Conservation (phyloP, 108 stramenopile genomes). For the Nitzschia putrida region DNA sequence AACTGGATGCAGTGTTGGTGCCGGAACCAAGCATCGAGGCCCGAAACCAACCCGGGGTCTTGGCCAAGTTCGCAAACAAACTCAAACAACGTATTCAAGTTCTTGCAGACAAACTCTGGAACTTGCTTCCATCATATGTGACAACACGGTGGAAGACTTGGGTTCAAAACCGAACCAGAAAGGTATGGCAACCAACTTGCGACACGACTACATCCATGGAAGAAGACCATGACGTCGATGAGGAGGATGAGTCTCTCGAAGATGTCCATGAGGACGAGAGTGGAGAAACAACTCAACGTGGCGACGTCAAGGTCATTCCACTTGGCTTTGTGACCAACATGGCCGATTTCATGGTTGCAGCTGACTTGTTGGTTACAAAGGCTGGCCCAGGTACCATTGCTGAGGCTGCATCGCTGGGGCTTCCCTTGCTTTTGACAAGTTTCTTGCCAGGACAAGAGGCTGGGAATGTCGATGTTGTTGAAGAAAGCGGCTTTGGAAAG, state of each 20-base stretch:
- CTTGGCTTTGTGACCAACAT: slow-evolving; percentile 94
- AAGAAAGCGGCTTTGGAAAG: slow-evolving; percentile 77
- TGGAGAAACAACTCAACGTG: slow-evolving; percentile 1
- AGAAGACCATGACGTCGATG: slow-evolving; percentile 1
- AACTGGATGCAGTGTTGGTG: slow-evolving; percentile 15
- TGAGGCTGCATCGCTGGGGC: slow-evolving; percentile 88
- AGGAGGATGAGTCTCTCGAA: background rate
- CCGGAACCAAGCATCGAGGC: background rate
- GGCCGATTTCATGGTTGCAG: slow-evolving; percentile 95
- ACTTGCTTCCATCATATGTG: too few relatives aligned
- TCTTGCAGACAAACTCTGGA: background rate
- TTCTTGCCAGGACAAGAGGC: slow-evolving; percentile 88
- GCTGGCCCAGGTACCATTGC: slow-evolving; percentile 99
- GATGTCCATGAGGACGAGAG: slow-evolving; percentile 2
- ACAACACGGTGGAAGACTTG: background rate
- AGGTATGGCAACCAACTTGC: too few relatives aligned
- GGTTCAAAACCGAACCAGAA: slow-evolving; percentile 2
- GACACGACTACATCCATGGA: background rate
- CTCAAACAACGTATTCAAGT: background rate
- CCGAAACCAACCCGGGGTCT: slow-evolving; percentile 2
- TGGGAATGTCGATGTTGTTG: slow-evolving; percentile 82
- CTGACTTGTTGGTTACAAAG: slow-evolving; percentile 90
- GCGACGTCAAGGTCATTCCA: slow-evolving; percentile 73
- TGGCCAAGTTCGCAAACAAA: background rate
- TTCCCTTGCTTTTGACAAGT: slow-evolving; percentile 91